These are phyloP conservation scores for Pseudognaphalium luteoalbum DNA, from an alignment of 129 eudicot genomes.

Conservation along the genomic window DNA sequence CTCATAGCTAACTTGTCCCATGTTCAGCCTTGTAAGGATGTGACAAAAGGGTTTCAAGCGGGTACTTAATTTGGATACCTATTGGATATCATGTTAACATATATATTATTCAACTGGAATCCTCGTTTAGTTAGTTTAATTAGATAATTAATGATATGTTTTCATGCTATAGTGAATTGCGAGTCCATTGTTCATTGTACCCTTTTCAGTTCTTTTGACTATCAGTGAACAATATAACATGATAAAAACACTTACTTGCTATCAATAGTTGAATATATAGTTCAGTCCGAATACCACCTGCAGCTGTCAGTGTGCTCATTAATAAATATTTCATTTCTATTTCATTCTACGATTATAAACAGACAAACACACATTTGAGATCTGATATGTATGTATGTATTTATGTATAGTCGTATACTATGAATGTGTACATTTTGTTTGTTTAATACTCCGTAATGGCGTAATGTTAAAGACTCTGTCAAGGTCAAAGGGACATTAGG, in stretches of 20 bases:
- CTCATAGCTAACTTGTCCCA: not conserved
- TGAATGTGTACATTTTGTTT: no score
- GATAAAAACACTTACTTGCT: not conserved
- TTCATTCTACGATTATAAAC: not conserved
- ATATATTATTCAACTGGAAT: not conserved
- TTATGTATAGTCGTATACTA: no score
- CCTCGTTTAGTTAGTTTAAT: not conserved
- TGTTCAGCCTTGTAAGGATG: not conserved
- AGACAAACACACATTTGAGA: not conserved
- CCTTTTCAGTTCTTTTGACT: not conserved
- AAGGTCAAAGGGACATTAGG: slow-evolving; percentile 19
- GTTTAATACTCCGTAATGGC: no score
- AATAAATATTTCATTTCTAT: no score
- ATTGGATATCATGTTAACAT: not conserved
- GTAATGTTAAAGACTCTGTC: not conserved
- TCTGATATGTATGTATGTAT: not conserved
- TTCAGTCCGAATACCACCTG: not conserved
- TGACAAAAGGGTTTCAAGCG: not conserved
- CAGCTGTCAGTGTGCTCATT: not conserved
- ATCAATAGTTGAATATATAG: not conserved
- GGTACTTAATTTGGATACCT: not conserved
- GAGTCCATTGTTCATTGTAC: not conserved
- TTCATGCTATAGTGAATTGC: not conserved
- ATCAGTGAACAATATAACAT: not conserved
- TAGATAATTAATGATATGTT: not conserved